Conservation (phyloP, 2,329 filamentous ascomycete species). For the Phoma herbarum region DNA sequence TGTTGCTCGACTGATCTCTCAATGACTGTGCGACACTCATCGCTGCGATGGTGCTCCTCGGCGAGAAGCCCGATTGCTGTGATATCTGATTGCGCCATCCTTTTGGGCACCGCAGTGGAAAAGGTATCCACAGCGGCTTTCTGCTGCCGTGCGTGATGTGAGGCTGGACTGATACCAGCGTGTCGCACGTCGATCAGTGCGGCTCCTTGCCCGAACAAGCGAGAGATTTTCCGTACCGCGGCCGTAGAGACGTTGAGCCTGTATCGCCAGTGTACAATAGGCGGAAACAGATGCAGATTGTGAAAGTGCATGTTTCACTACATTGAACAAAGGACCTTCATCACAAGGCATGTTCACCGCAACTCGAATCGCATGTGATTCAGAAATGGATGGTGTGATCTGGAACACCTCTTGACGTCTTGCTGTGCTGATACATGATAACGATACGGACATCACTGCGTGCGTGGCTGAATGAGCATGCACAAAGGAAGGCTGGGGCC, state of each 20-base stretch:
- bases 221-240: conserved; percentile 19
- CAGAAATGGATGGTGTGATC: conserved; percentile 6
- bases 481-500: conserved; percentile 9
- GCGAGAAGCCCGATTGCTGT: conserved; percentile 11
- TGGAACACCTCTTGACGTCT: neutral
- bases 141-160: conserved; percentile 17
- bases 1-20: conserved; percentile 18
- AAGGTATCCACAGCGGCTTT: conserved; percentile 18
- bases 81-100: conserved; percentile 15
- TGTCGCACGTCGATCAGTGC: conserved; percentile 22
- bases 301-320: conserved; percentile 5
- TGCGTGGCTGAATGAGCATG: conserved; percentile 14
- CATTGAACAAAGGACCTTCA: neutral
- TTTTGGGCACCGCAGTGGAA: conserved; percentile 10
- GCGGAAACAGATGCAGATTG: conserved; percentile 1
- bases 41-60: conserved; percentile 11
- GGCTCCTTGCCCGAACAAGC: conserved; percentile 8
- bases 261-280: conserved; percentile 3
- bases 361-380: neutral
- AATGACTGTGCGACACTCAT: conserved; percentile 4
- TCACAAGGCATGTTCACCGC: neutral
- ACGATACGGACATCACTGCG: conserved; percentile 1
- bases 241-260: conserved; percentile 13
- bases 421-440: conserved; percentile 9
- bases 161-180: conserved; percentile 18